phyloP scores from a whole-genome alignment of 805 yeast genomes.

The Saccharomycopsis javanensis region DNA sequence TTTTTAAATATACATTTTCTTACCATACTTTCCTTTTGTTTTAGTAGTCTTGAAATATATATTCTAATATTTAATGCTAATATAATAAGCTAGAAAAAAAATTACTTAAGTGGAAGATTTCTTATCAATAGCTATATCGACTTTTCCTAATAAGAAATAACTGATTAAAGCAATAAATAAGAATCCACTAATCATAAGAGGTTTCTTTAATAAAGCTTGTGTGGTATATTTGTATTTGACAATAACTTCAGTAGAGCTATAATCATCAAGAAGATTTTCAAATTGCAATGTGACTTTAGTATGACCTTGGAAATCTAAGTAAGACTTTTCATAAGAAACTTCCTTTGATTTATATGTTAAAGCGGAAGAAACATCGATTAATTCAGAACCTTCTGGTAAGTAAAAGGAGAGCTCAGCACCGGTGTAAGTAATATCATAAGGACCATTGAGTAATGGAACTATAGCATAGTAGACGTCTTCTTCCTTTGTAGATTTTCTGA shows the following conservation, averaged over 20 bases:
- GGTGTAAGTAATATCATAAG: slow-evolving; percentile 60
- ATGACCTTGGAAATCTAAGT: slow-evolving; percentile 76
- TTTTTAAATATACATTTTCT: background rate
- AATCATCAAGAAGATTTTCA: slow-evolving; percentile 58
- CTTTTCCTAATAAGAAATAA: slow-evolving; percentile 38
- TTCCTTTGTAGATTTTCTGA: slow-evolving; percentile 32
- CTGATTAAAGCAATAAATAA: slow-evolving; percentile 51
- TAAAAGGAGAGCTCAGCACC: slow-evolving; percentile 49
- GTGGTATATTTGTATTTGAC: slow-evolving; percentile 55
- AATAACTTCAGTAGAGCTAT: slow-evolving; percentile 44
- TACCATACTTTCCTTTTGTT: background rate
- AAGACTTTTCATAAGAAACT: slow-evolving; percentile 36
- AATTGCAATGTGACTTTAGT: slow-evolving; percentile 55
- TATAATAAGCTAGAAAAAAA: background rate
- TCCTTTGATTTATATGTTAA: slow-evolving; percentile 28
- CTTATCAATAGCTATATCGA: slow-evolving; percentile 33
- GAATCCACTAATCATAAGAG: slow-evolving; percentile 52
- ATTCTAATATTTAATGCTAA: background rate
- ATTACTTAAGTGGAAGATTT: slow-evolving; percentile 1
- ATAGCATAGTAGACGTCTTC: slow-evolving; percentile 46
- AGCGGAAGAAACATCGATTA: slow-evolving; percentile 48
- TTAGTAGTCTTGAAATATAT: background rate
- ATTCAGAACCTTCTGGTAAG: slow-evolving; percentile 80
- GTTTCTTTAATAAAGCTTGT: slow-evolving; percentile 49
- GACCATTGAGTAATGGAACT: slow-evolving; percentile 68